Evolutionary conservation across 257 asterid species (phyloP).

Genomic region (Cynanchum wilfordii): DNA sequence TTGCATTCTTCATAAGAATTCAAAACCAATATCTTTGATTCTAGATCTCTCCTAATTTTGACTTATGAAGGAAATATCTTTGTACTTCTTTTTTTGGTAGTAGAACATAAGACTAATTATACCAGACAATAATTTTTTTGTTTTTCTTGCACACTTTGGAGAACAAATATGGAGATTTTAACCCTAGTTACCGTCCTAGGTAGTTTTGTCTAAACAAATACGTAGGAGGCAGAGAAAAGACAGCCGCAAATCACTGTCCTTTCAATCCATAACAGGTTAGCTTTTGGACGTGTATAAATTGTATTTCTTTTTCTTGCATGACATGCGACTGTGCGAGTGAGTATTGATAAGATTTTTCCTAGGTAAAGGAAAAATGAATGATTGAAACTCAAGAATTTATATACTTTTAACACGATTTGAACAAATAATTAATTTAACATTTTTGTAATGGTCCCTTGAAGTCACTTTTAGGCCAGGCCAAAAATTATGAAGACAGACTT

Average conservation of each 20-base stretch:
- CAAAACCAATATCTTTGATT: not conserved
- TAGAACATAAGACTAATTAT: too few relatives aligned
- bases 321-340: too few relatives aligned
- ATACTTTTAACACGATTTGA: not conserved
- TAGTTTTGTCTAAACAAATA: not conserved
- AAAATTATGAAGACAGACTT: slow-evolving; percentile 3
- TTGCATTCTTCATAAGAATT: not conserved
- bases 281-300: not conserved
- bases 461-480: slow-evolving; percentile 17
- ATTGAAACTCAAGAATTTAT: not conserved
- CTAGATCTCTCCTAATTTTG: not conserved
- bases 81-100: not conserved
- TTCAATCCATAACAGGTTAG: not conserved
- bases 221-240: not conserved
- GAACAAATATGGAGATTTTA: too few relatives aligned
- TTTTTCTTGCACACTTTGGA: too few relatives aligned
- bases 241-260: not conserved
- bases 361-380: not conserved
- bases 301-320: not conserved
- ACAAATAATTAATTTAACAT: not conserved
- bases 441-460: not conserved
- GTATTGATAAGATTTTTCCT: too few relatives aligned
- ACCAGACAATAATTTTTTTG: too few relatives aligned
- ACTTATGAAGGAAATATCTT: not conserved
- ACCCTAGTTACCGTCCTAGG: not conserved